Conservation (phyloP, 192 early-diverging fungal genomes). For the Coemansia sp. region DNA sequence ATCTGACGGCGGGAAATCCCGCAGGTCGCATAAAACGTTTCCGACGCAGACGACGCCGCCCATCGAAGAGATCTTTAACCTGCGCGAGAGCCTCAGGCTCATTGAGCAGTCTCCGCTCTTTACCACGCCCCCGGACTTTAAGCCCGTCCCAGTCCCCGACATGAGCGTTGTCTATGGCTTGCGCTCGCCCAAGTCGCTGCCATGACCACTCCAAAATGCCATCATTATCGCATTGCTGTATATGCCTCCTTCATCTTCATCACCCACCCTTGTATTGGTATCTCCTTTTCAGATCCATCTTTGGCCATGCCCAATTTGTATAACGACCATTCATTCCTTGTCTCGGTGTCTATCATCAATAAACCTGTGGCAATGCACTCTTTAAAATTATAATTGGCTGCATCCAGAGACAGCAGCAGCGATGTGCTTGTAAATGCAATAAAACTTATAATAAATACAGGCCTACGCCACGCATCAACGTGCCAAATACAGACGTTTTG, state of each 20-base stretch:
- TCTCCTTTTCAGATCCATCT: background rate
- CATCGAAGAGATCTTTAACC: conserved; percentile 41
- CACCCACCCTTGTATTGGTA: background rate
- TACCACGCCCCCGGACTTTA: conserved; percentile 11
- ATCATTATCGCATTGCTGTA: background rate
- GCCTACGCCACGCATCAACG: background rate
- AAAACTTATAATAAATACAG: background rate
- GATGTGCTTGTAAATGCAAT: background rate
- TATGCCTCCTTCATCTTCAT: background rate
- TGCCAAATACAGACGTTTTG: background rate
- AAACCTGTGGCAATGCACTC: no score
- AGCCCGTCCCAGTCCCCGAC: conserved; percentile 6
- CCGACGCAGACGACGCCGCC: conserved; percentile 48
- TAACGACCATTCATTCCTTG: no score
- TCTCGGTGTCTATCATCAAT: no score
- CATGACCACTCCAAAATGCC: conserved; percentile 10
- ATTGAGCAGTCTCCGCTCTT: conserved; percentile 53
- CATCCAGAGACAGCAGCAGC: no score
- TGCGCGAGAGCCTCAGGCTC: conserved; percentile 33
- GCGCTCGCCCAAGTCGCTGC: conserved; percentile 24
- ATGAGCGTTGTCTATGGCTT: conserved; percentile 8
- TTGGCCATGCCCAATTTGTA: background rate
- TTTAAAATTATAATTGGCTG: no score
- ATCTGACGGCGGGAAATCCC: conserved; percentile 2
- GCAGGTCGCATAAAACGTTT: conserved; percentile 26